These are phyloP conservation scores for Penicillium nordicum DNA, from an alignment of 2,329 filamentous ascomycete species.

Conservation along the genomic window DNA sequence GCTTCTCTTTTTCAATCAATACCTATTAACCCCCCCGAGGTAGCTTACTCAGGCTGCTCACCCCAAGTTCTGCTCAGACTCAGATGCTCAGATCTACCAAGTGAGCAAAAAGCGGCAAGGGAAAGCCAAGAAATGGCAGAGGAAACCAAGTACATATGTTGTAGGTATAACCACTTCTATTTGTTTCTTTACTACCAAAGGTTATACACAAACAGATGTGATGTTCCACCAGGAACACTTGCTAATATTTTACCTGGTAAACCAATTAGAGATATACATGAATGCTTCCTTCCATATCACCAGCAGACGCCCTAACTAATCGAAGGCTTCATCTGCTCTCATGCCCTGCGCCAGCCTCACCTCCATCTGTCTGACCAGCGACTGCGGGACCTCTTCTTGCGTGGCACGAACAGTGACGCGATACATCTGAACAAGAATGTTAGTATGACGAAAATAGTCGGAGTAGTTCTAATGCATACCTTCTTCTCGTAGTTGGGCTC, in stretches of 20 bases:
- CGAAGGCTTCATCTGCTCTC: constrained; percentile 12
- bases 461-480: constrained; percentile 55
- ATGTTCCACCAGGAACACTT: constrained; percentile 5
- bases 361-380: constrained; percentile 83
- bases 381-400: constrained; percentile 78
- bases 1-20: too few species aligned
- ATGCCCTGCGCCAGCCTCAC: constrained; percentile 65
- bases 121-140: too few species aligned
- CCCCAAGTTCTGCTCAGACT: too few species aligned
- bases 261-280: constrained; percentile 22
- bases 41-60: too few species aligned
- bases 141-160: background rate
- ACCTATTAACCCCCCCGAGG: too few species aligned
- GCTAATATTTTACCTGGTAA: constrained; percentile 19
- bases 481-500: constrained; percentile 91
- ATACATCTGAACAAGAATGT: constrained; percentile 67
- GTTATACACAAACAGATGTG: constrained; percentile 8
- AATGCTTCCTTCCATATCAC: constrained; percentile 7
- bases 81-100: too few species aligned
- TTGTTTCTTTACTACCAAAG: background rate
- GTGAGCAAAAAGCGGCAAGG: too few species aligned
- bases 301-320: constrained; percentile 4
- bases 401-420: constrained; percentile 91
- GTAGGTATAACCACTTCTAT: background rate
- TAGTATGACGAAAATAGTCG: constrained; percentile 6